Evolutionary conservation across 805 yeast species (phyloP), one percentile per base, ranked within the genome.

Genomic region (Saturnispora diversa): DNA sequence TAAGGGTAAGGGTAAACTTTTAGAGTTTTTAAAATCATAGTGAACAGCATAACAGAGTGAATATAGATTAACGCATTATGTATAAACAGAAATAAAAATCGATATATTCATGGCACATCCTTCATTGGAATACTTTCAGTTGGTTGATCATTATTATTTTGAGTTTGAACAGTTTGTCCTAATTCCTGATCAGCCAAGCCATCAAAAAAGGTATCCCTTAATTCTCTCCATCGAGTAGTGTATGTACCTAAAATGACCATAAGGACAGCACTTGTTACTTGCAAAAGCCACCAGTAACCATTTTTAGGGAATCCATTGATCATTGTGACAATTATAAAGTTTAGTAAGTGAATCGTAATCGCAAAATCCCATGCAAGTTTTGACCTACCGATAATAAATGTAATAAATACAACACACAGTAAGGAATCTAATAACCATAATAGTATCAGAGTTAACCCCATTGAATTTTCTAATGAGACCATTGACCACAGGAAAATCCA

Each of bases 281-380:
- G 97, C 33, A 87, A 60, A 16, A 74, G 56, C 90, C 97, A 85
- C 97, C 97, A 90, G 36, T 80, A 66, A 5, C 82, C 47, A 25
- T 78, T 74, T 12, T 64, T 63, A 0, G 98, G 98, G 47, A 90
- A 72, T 23, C 70, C 67, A 1, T 84, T 69, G 47, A 75, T 77
- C 1, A 74, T 44, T 76, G 84, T 77, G 0, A 77, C 84, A 3
- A 85, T 77, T 3, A 77, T 39, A 19, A 90, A 60, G 61, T 90
- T 81, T 37, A 92, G 72, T 17, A 82, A 75, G 59, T 92, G 96
- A 12, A 90, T 75, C 0, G 98, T 92, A n/a, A 90, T 55, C 9
- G 95, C 96, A 64, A 92, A 90, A 62, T 90, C 98, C 83, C 95
- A 83, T 0, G 97, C 97, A 37, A 90, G 65, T 58, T 90, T 92